Conservation (phyloP, 371 early-diverging fungal species). For the Fennellomyces sp. region DNA sequence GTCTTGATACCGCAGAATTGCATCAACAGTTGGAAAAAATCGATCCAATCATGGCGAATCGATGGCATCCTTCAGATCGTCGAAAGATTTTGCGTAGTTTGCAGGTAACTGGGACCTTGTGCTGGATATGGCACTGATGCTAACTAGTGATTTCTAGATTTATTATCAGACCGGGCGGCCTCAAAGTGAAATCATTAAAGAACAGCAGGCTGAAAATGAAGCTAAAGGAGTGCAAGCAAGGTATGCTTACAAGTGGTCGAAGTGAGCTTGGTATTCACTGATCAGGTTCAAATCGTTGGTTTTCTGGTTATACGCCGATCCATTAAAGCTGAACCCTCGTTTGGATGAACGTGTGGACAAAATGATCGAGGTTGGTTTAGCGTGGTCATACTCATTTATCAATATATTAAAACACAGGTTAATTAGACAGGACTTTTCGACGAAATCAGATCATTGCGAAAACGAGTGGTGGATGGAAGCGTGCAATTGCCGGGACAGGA, state of each 20-base stretch:
- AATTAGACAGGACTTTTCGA: slow-evolving; percentile 74
- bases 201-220: slow-evolving; percentile 56
- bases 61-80: slow-evolving; percentile 92
- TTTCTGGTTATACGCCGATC: slow-evolving; percentile 88
- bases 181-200: slow-evolving; percentile 73
- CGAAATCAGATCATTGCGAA: slow-evolving; percentile 76
- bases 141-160: slow-evolving; percentile 60
- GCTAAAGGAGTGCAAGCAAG: slow-evolving; percentile 30
- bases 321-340: slow-evolving; percentile 66
- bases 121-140: too few species aligned
- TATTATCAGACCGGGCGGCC: slow-evolving; percentile 71
- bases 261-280: too few species aligned
- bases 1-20: slow-evolving; percentile 50
- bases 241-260: too few species aligned
- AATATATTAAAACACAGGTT: not conserved
- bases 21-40: slow-evolving; percentile 64
- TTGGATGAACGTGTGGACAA: slow-evolving; percentile 83
- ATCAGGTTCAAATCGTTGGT: slow-evolving; percentile 58
- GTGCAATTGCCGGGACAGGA: slow-evolving; percentile 43
- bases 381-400: not conserved
- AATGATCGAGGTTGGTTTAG: slow-evolving; percentile 70
- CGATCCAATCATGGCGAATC: slow-evolving; percentile 88
- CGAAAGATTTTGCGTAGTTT: slow-evolving; percentile 87
- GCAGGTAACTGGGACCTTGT: slow-evolving; percentile 53
- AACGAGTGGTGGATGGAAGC: slow-evolving; percentile 46